These are phyloP conservation scores for Forsythia viridissima DNA, from an alignment of 257 asterid species.

Conservation along the genomic window DNA sequence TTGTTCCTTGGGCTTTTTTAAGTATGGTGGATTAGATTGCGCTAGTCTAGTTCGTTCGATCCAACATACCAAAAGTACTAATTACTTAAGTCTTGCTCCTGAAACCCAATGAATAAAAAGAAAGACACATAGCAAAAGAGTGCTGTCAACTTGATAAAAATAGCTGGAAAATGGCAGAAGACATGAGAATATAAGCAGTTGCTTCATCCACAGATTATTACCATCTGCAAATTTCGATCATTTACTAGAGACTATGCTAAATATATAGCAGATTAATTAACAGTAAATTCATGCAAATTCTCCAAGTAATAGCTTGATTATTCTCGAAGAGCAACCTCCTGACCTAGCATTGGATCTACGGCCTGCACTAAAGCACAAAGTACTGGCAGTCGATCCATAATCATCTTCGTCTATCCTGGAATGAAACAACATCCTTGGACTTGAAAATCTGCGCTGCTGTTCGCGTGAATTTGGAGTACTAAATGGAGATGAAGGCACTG, in stretches of 20 bases:
- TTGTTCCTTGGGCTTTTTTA: too few species aligned
- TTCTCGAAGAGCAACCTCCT: neutral
- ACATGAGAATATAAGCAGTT: neutral
- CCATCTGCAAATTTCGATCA: neutral
- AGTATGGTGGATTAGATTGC: too few species aligned
- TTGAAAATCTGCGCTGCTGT: neutral
- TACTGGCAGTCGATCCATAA: neutral
- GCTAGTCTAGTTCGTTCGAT: too few species aligned
- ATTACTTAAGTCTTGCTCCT: neutral
- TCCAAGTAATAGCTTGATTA: neutral
- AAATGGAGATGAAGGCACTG: neutral
- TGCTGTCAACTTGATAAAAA: neutral
- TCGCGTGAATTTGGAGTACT: neutral
- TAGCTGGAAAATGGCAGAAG: neutral
- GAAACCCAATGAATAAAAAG: neutral
- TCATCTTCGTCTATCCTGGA: neutral
- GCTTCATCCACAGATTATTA: neutral
- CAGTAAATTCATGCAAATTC: neutral
- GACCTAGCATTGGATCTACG: neutral
- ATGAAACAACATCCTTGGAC: neutral
- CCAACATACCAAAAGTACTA: too few species aligned
- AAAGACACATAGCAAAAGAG: neutral
- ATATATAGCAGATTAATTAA: neutral
- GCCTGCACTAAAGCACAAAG: neutral
- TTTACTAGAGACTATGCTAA: neutral